These are phyloP conservation scores for Plantago major DNA, from an alignment of 257 asterid species.

Conservation along the genomic window DNA sequence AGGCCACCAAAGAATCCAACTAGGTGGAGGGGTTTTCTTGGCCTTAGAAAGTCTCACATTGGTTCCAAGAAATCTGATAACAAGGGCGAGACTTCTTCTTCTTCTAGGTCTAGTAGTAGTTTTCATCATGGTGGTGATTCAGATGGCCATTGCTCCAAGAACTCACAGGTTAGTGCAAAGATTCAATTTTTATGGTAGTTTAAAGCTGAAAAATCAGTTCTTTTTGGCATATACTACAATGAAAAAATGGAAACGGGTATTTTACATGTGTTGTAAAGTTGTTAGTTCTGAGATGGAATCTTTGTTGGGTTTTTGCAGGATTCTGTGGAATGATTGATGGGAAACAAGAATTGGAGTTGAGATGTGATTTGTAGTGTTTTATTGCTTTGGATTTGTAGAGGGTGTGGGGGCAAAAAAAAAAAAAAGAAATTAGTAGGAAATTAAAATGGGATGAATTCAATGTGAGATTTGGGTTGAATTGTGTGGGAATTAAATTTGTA, in stretches of 20 bases:
- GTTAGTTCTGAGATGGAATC: slow-evolving; percentile 1
- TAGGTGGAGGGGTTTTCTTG: slow-evolving; percentile 78
- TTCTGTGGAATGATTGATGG: slow-evolving; percentile 25
- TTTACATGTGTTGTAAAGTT: no score
- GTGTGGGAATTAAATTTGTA: slow-evolving; percentile 15
- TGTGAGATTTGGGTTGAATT: slow-evolving; percentile 9
- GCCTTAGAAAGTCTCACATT: slow-evolving; percentile 65
- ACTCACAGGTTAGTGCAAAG: slow-evolving; percentile 27
- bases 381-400: slow-evolving; percentile 18
- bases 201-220: neutral
- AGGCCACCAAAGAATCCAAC: slow-evolving; percentile 77
- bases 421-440: no score
- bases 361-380: slow-evolving; percentile 19
- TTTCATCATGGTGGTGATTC: slow-evolving; percentile 6
- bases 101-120: slow-evolving; percentile 8
- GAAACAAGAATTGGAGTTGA: slow-evolving; percentile 13
- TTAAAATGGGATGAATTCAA: neutral
- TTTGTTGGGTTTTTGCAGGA: slow-evolving; percentile 19
- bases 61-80: slow-evolving; percentile 52
- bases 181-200: neutral
- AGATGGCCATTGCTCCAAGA: slow-evolving; percentile 31
- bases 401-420: slow-evolving; percentile 7
- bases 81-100: slow-evolving; percentile 25
- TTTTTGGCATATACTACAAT: no score
- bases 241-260: no score